Evolutionary conservation across 306 rosid genomes (phyloP).

Genomic region (Betula pendula): DNA sequence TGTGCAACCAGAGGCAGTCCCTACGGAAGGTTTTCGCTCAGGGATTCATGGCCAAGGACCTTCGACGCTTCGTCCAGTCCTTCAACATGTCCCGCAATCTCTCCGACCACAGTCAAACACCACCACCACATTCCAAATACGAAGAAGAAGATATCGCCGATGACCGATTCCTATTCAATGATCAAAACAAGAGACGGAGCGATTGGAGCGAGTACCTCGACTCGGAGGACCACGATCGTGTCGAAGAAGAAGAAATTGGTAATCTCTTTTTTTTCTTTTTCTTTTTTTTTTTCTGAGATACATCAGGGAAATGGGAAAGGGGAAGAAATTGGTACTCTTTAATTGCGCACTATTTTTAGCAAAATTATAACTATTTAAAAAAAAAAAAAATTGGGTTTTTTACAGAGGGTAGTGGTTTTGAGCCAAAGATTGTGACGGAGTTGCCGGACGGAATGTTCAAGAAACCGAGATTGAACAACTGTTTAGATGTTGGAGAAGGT

Average conservation of each 20-base stretch:
- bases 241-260: slow-evolving; percentile 26
- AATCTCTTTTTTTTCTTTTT: too few relatives aligned
- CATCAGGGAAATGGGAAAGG: too few relatives aligned
- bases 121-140: slow-evolving; percentile 1
- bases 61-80: slow-evolving; percentile 73
- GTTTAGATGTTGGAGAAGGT: slow-evolving; percentile 20
- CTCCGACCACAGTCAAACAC: slow-evolving; percentile 39
- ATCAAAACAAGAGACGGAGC: slow-evolving; percentile 28
- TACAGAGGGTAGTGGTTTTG: slow-evolving; percentile 41
- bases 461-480: slow-evolving; percentile 41
- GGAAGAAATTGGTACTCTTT: slow-evolving; percentile 23
- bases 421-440: slow-evolving; percentile 63
- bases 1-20: slow-evolving; percentile 82
- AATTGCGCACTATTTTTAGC: slow-evolving; percentile 1
- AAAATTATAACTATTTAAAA: background rate
- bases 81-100: slow-evolving; percentile 73
- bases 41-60: slow-evolving; percentile 65
- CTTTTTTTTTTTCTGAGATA: too few relatives aligned
- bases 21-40: slow-evolving; percentile 72
- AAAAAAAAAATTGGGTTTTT: background rate
- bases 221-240: slow-evolving; percentile 15
- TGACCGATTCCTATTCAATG: background rate
- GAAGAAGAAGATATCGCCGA: too few relatives aligned
- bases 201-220: slow-evolving; percentile 79
- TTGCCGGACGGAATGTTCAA: slow-evolving; percentile 41